Percentiles rank a stretch among this genome's conserved stretches.
phyloP scores from a whole-genome alignment of 768 basidiomycete genomes.

The Astraeus odoratus region DNA sequence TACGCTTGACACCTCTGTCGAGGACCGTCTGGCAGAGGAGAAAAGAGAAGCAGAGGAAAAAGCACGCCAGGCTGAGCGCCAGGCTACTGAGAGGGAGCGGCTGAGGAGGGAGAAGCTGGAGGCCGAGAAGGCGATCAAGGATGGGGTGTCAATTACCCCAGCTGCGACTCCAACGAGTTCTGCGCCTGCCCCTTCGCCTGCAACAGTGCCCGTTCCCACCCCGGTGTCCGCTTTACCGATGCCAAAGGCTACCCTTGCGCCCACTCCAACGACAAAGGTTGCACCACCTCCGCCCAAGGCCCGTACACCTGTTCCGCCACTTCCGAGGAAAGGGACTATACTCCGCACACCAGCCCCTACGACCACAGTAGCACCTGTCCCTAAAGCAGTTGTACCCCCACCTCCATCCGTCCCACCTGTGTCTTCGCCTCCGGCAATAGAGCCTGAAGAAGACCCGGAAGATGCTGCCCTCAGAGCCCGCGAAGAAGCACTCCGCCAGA shows the following conservation, averaged over 20 bases:
- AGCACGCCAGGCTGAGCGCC: conserved; percentile 66
- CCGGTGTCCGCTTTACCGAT: conserved; percentile 22
- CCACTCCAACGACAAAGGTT: conserved; percentile 29
- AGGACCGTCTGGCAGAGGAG: conserved; percentile 79
- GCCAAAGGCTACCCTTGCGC: conserved; percentile 25
- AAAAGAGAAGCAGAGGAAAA: conserved; percentile 90
- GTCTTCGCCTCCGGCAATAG: conserved; percentile 22
- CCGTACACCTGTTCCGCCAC: conserved; percentile 34
- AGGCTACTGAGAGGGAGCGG: conserved; percentile 74
- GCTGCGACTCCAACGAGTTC: conserved; percentile 37
- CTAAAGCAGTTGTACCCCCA: conserved; percentile 18
- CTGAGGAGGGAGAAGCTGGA: conserved; percentile 68
- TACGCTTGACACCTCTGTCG: conserved; percentile 70
- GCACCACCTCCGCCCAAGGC: conserved; percentile 31
- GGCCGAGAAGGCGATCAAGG: conserved; percentile 60
- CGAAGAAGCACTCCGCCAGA: conserved; percentile 66
- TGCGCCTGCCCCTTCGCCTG: conserved; percentile 28
- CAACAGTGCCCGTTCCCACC: conserved; percentile 33
- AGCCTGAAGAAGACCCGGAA: conserved; percentile 63
- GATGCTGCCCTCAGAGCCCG: conserved; percentile 63
- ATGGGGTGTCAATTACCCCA: conserved; percentile 30
- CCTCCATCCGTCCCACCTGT: conserved; percentile 48
- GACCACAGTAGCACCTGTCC: conserved; percentile 19
- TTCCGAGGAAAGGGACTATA: conserved; percentile 14
- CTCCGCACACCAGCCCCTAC: conserved; percentile 16